Evolutionary conservation across 257 asterid species (phyloP).

Genomic region (Leonotis leonurus): DNA sequence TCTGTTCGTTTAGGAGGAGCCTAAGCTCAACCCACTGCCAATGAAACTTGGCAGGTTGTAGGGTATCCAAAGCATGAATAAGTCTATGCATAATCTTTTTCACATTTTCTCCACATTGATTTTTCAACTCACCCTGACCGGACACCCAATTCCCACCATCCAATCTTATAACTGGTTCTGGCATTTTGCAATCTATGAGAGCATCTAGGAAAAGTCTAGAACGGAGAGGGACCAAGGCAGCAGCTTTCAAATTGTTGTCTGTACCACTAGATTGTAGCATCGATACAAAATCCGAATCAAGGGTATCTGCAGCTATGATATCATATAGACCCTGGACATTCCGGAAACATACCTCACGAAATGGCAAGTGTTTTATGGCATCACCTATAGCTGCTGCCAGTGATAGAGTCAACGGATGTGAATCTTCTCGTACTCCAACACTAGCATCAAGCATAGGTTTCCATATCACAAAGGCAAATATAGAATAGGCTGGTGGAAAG

Average conservation of each 20-base stretch:
- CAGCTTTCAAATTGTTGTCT: conserved; percentile 54
- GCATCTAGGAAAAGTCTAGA: conserved; percentile 87
- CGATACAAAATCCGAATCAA: conserved; percentile 79
- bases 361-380: conserved; percentile 82
- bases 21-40: conserved; percentile 99
- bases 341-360: conserved; percentile 86
- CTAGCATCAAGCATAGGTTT: conserved; percentile 54
- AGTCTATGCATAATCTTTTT: conserved; percentile 64
- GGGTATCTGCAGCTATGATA: conserved; percentile 61
- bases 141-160: conserved; percentile 52
- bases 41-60: conserved; percentile 97
- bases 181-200: conserved; percentile 73
- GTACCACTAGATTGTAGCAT: conserved; percentile 57
- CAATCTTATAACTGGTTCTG: conserved; percentile 39
- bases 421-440: conserved; percentile 70
- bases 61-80: conserved; percentile 68
- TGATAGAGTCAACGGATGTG: conserved; percentile 56
- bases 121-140: conserved; percentile 56
- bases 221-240: conserved; percentile 89
- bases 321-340: conserved; percentile 72
- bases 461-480: conserved; percentile 80
- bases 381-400: conserved; percentile 51
- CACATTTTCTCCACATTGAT: conserved; percentile 52
- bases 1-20: conserved; percentile 90
- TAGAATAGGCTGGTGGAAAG: conserved; percentile 87